Base-by-base conservation (phyloP, 2,329 filamentous ascomycete species). In the Colletotrichum phormii region DNA sequence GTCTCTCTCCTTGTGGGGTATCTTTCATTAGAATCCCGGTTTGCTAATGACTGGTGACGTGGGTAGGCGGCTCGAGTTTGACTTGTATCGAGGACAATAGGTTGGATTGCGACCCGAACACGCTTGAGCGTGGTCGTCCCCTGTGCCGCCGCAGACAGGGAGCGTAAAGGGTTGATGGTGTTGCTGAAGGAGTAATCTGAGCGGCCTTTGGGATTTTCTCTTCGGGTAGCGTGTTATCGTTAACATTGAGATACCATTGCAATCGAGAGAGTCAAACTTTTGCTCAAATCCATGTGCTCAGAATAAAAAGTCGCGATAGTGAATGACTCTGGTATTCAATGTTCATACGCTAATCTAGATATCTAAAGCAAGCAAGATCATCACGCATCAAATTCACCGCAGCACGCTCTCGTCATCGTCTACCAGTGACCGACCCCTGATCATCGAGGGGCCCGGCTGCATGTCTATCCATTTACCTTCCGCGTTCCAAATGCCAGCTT, bases 401-500 rank as follows among this genome's bases (percentile, higher is more conserved):
- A 68, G 73, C 35, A 78, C 61, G 62, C 75, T 75, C 13, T 78
- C 75, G 18, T 77, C 75, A 12, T 59, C 74, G 11, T 73, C 75
- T 26, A 74, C 77, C n/a, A 75, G n/a, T 15, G 77, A 76, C 57
- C 80, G 76, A 26, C 73, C 54, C 18, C 59, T 59, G 51, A 87
- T 79, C 76, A 80, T 85, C 1, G 89, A 90, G 15, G 92, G 89
- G 0, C 92, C 93, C 1, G 87, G 77, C 76, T 85, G 81, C 92
- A 94, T 94, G 31, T 88, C 80, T 55, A 84, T 84, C 94, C 94
- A 96, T 42, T 86, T 84, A 1, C 92, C 89, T 64, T 91, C 87
- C 1, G 79, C 81, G 29, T 86, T 86, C 94, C 94, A 96, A 12
- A 86, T 87, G 1, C 93, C 94, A 0, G 94, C 94, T 81, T 91